Conservation (phyloP, 345 rosid species). For the Populus tremula region DNA sequence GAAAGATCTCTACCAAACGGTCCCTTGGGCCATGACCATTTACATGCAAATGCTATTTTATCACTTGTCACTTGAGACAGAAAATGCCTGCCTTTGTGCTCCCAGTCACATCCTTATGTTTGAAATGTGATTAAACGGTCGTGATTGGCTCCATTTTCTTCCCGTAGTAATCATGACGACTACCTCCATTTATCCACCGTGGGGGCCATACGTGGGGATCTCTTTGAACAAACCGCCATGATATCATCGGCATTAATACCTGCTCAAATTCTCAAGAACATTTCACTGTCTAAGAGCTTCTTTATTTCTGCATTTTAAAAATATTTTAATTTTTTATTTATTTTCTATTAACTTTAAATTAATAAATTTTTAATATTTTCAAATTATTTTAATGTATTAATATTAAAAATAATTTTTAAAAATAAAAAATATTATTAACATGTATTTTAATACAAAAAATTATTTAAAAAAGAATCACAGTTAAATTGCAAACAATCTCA, state of each 20-base stretch:
- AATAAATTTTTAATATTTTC: too few relatives aligned
- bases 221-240: background rate
- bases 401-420: too few relatives aligned
- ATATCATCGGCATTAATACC: constrained; percentile 1
- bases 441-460: too few relatives aligned
- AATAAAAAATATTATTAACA: too few relatives aligned
- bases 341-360: too few relatives aligned
- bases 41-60: background rate
- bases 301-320: too few relatives aligned
- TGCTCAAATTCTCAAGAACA: background rate
- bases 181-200: background rate
- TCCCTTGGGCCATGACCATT: background rate
- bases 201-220: constrained; percentile 7
- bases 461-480: too few relatives aligned
- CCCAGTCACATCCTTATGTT: background rate
- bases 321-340: too few relatives aligned
- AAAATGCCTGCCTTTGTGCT: background rate
- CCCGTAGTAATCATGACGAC: background rate
- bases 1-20: constrained; percentile 1
- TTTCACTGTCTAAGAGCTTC: background rate
- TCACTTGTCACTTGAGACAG: constrained; percentile 5
- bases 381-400: too few relatives aligned
- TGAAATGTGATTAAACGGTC: constrained; percentile 1
- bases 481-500: too few relatives aligned
- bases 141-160: constrained; percentile 2